Conservation (phyloP, 805 yeast genomes). For the Candida ovalis region DNA sequence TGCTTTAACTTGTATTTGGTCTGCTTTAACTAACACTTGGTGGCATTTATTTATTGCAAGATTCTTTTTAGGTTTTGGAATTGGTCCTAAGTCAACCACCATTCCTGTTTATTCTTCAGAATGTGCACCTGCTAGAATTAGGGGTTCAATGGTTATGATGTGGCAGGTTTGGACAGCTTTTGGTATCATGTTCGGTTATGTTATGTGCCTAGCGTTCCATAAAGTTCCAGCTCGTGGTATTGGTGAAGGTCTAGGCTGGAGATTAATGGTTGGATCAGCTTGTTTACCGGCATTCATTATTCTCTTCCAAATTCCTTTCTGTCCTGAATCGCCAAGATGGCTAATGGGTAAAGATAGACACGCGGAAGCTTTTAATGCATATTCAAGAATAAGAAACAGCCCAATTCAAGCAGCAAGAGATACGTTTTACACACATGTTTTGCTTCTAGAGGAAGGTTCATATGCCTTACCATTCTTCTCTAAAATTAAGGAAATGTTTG, state of each 20-base stretch:
- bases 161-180: conserved; percentile 76
- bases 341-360: conserved; percentile 68
- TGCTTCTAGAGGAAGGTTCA: conserved; percentile 59
- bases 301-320: conserved; percentile 56
- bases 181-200: conserved; percentile 72
- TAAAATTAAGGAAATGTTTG: conserved; percentile 55
- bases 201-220: conserved; percentile 60
- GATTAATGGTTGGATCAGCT: conserved; percentile 68
- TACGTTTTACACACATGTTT: conserved; percentile 61
- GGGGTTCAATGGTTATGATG: conserved; percentile 69
- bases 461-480: conserved; percentile 41
- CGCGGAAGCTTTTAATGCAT: conserved; percentile 51
- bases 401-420: conserved; percentile 67
- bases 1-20: conserved; percentile 64
- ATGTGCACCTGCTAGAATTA: conserved; percentile 55
- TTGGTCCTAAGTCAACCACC: conserved; percentile 75
- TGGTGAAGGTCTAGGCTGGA: conserved; percentile 57
- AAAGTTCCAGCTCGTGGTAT: conserved; percentile 45
- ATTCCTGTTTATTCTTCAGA: conserved; percentile 70
- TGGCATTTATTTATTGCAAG: conserved; percentile 65
- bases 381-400: conserved; percentile 44
- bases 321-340: conserved; percentile 79
- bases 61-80: conserved; percentile 61
- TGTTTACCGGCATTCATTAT: conserved; percentile 63
- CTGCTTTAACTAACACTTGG: conserved; percentile 61